Conservation (phyloP, 2,329 filamentous ascomycete genomes). For the Cordyceps pruinosa region DNA sequence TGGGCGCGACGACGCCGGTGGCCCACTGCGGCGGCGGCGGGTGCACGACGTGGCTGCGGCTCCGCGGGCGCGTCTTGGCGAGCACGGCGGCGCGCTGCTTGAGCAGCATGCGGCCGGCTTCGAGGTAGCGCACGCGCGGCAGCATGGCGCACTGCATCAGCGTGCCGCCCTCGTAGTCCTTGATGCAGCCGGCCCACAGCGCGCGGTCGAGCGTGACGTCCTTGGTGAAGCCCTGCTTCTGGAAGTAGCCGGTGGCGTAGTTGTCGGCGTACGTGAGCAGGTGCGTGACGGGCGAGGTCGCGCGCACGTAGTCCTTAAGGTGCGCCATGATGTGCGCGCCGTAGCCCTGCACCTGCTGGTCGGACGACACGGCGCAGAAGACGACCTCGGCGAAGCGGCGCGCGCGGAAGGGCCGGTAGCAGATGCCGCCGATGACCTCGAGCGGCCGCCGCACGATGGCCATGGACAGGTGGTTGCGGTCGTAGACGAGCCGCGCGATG, state of each 20-base stretch:
- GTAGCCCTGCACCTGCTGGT: constrained; percentile 98
- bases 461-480: constrained; percentile 90
- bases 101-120: constrained; percentile 83
- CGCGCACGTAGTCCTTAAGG: constrained; percentile 95
- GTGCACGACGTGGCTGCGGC: constrained; percentile 77
- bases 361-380: constrained; percentile 93
- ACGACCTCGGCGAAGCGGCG: constrained; percentile 96
- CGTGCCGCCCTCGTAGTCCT: constrained; percentile 94
- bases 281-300: constrained; percentile 94
- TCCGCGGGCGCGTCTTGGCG: constrained; percentile 84
- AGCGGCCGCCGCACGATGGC: constrained; percentile 92
- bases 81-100: constrained; percentile 96
- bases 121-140: constrained; percentile 87
- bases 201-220: constrained; percentile 86
- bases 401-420: constrained; percentile 86
- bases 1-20: constrained; percentile 55
- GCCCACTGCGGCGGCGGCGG: constrained; percentile 80
- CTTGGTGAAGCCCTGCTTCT: constrained; percentile 98
- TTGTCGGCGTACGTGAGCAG: constrained; percentile 98
- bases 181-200: constrained; percentile 99
- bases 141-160: constrained; percentile 99
- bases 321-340: constrained; percentile 97
- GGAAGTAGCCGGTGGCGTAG: constrained; percentile 97
- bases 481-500: constrained; percentile 93
- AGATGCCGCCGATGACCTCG: constrained; percentile 94